Percentiles rank a stretch among this genome's conserved stretches.
Evolutionary conservation across 441 rosid genomes (phyloP).

Genomic region (Syzygium malaccense): DNA sequence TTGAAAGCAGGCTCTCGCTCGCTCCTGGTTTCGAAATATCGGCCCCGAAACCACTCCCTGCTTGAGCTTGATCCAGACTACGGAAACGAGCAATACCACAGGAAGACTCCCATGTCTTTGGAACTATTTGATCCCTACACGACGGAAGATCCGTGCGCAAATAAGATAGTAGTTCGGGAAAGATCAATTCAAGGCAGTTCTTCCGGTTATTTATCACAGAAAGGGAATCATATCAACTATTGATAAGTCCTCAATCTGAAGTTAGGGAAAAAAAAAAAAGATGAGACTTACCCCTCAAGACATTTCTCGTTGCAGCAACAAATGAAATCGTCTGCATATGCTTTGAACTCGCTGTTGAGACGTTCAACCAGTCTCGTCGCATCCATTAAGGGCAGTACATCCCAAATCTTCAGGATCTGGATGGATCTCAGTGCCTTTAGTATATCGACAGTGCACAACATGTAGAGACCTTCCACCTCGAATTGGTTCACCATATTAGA

Average conservation of each 20-base stretch:
- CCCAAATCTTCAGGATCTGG: constrained; percentile 40
- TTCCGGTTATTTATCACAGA: not conserved
- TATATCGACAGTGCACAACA: constrained; percentile 28
- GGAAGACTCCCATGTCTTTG: constrained; percentile 28
- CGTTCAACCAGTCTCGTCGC: constrained; percentile 1
- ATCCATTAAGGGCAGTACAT: constrained; percentile 20
- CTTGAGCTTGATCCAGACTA: constrained; percentile 1
- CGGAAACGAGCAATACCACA: constrained; percentile 16
- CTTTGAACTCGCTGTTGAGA: constrained; percentile 2
- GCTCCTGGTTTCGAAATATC: constrained; percentile 21
- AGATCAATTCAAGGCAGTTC: not conserved
- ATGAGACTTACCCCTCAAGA: constrained; percentile 6
- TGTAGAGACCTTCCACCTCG: constrained; percentile 6
- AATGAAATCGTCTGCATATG: not conserved
- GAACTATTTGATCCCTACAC: constrained; percentile 36
- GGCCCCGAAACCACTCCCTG: not conserved
- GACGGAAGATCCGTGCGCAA: not conserved
- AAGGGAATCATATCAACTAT: not conserved
- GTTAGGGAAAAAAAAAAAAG: no score
- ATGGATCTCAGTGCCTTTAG: not conserved
- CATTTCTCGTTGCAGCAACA: constrained; percentile 11
- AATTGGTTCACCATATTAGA: constrained; percentile 13
- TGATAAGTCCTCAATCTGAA: not conserved
- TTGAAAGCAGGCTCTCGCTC: constrained; percentile 34
- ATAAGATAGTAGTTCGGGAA: not conserved